Evolutionary conservation across 2,329 filamentous ascomycete species (phyloP).

Genomic region (Exophiala sp.): DNA sequence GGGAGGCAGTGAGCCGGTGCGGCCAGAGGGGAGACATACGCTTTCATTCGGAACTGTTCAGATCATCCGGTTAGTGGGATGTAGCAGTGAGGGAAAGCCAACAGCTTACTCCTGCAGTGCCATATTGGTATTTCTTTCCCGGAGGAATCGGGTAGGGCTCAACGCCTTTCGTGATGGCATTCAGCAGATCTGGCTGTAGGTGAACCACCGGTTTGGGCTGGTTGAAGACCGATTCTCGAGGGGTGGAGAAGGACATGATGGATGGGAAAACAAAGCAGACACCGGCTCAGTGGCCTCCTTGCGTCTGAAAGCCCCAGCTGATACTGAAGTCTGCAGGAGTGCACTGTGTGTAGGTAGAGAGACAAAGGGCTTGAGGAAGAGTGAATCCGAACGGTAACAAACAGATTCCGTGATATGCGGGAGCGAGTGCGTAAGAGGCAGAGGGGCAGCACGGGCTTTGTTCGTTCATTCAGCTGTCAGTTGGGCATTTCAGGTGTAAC

Average conservation of each 20-base stretch:
- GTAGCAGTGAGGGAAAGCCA: neutral
- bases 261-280: neutral
- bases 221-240: slow-evolving; percentile 27
- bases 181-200: slow-evolving; percentile 33
- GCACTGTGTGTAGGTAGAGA: neutral
- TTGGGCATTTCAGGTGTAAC: neutral
- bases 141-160: slow-evolving; percentile 46
- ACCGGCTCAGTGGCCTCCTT: neutral
- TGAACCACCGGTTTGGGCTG: slow-evolving; percentile 27
- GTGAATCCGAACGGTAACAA: neutral
- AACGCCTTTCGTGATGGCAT: slow-evolving; percentile 45
- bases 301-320: neutral
- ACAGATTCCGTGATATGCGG: neutral
- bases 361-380: neutral
- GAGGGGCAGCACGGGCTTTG: neutral
- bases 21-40: slow-evolving; percentile 44
- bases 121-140: slow-evolving; percentile 52
- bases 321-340: neutral
- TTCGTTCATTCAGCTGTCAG: neutral
- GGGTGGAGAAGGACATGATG: slow-evolving; percentile 20
- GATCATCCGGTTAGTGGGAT: slow-evolving; percentile 21
- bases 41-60: slow-evolving; percentile 61
- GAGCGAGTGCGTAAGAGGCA: neutral
- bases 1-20: slow-evolving; percentile 31
- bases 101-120: slow-evolving; percentile 55